These are phyloP conservation scores for Penicillium occitanis DNA, from an alignment of 2,329 filamentous ascomycete genomes.

Conservation along the genomic window DNA sequence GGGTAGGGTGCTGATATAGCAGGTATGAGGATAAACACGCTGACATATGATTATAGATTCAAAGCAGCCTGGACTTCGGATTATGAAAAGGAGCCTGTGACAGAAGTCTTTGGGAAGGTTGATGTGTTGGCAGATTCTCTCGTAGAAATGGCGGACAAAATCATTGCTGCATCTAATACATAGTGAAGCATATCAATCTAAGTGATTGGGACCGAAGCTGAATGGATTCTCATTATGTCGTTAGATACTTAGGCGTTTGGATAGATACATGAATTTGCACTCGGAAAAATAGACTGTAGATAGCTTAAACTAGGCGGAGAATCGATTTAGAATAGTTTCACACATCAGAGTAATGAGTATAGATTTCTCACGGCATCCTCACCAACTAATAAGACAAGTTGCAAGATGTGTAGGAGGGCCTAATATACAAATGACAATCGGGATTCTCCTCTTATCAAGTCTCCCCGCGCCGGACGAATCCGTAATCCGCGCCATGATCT, in stretches of 20 bases:
- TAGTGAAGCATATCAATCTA: background rate
- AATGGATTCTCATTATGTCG: background rate
- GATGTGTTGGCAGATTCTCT: slow-evolving; percentile 53
- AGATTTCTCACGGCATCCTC: background rate
- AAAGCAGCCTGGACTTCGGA: slow-evolving; percentile 56
- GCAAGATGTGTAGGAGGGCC: too few relatives aligned
- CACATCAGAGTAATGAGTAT: background rate
- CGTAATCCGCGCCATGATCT: too few relatives aligned
- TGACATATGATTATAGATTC: slow-evolving; percentile 32
- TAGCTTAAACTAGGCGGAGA: background rate
- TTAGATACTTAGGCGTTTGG: background rate
- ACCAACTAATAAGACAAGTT: too few relatives aligned
- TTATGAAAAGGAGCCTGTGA: slow-evolving; percentile 53
- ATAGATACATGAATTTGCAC: background rate
- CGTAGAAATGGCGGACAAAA: slow-evolving; percentile 49
- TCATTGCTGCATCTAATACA: background rate
- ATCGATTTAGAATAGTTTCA: background rate
- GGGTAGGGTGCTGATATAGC: slow-evolving; percentile 30
- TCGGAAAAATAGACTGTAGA: background rate
- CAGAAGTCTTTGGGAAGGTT: slow-evolving; percentile 54
- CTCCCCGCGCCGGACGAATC: too few relatives aligned
- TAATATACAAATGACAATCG: too few relatives aligned
- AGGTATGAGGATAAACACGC: background rate
- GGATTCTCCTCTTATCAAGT: too few relatives aligned
- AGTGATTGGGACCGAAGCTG: background rate